phyloP scores from a whole-genome alignment of 1,139 yeast genomes.

The Geotrichum carabidarum region DNA sequence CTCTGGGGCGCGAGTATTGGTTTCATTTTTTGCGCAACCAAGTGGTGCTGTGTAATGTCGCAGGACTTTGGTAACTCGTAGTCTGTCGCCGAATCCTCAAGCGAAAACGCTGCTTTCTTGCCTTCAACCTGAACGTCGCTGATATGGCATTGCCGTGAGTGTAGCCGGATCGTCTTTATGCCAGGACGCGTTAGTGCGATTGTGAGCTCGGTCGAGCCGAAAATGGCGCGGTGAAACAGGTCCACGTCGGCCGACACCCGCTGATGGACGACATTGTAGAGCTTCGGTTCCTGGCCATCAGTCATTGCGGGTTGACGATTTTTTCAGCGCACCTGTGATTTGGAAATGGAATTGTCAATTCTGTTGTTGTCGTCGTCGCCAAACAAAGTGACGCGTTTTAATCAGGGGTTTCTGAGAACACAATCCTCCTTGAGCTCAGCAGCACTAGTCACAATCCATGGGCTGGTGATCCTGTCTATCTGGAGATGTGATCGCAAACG shows the following conservation, averaged over 20 bases:
- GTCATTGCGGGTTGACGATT: slow-evolving; percentile 7
- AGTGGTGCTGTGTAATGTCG: slow-evolving; percentile 56
- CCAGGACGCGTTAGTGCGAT: slow-evolving; percentile 35
- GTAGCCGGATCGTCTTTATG: slow-evolving; percentile 54
- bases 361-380: neutral
- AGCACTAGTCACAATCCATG: slow-evolving; percentile 8
- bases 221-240: slow-evolving; percentile 45
- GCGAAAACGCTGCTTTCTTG: slow-evolving; percentile 46
- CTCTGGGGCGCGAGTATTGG: slow-evolving; percentile 39
- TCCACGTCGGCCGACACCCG: slow-evolving; percentile 67
- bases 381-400: neutral
- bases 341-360: neutral
- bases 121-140: slow-evolving; percentile 61
- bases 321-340: neutral
- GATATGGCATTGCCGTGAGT: slow-evolving; percentile 73
- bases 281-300: slow-evolving; percentile 17
- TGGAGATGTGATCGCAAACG: neutral
- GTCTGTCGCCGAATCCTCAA: slow-evolving; percentile 49
- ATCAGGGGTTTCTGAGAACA: neutral
- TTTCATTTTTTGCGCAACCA: slow-evolving; percentile 57
- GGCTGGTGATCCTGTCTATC: neutral
- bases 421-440: slow-evolving; percentile 3
- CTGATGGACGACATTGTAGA: slow-evolving; percentile 59
- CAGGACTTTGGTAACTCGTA: slow-evolving; percentile 44
- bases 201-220: slow-evolving; percentile 81